Evolutionary conservation across 192 early-diverging fungal genomes (phyloP), one percentile per base, ranked within the genome.

Genomic region (Coemansia sp.): DNA sequence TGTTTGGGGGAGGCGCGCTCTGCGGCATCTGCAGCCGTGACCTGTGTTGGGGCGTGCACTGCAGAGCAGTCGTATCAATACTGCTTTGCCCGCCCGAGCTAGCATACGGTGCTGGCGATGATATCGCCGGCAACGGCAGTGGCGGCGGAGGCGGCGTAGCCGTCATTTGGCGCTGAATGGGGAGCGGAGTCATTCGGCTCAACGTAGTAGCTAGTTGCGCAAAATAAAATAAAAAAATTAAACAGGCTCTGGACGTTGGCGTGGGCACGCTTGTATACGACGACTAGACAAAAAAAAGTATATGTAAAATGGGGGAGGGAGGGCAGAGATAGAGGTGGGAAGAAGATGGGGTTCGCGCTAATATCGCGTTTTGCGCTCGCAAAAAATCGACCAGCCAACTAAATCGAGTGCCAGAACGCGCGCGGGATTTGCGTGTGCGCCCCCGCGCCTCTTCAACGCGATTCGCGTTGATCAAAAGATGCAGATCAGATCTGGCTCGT

Each of bases 1-100:
- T 54, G 60, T 22, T 27, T 42, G 59, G 47, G 25, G 65, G 49
- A n/a, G 79, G 79, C 10, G 79, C 70, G 47, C 79, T 82, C 37
- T 64, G 29, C 6, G 67, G 64, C 19, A 65, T 36, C 64, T 43
- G 47, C 19, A 43, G 63, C 5, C 37, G 57, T 27, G 19, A 35
- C 27, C 27, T 14, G 31, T 65, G 45, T 54, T 65, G 51, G 25
- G 60, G 39, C 32, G 60, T 39, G 9, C 62, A 41, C 20, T 32
- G 64, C 53, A 45, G 14, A 31, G 12, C 29, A 31, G 27, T 14
- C 2, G 32, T 7, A 7, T 32, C 51, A 4, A 6, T 32, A 17
- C 51, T 14, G 51, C 22, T 32, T 7, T 24, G 51, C 51, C 27
- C 29, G 1, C 15, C 47, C 0, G 22, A 14, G 47, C 20, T 22